Conservation (phyloP, 129 eudicot genomes). For the Escallonia herrerae region DNA sequence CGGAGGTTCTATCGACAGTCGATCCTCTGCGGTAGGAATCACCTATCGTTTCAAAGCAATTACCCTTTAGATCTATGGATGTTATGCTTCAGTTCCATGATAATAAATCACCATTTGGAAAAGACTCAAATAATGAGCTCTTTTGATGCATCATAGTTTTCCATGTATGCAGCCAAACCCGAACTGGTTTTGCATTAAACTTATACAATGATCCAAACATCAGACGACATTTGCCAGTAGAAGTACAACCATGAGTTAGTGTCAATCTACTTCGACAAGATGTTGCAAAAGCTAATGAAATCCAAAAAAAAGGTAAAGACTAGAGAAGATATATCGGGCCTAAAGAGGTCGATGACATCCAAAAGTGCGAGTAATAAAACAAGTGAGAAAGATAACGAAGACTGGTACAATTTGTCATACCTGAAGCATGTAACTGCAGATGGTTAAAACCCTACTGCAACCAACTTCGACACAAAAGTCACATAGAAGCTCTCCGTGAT, state of each 20-base stretch:
- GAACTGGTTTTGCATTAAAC: no score
- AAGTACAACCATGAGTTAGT: no score
- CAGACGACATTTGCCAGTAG: no score
- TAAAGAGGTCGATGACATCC: no score
- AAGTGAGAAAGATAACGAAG: not conserved
- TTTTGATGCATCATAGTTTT: no score
- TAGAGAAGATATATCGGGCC: no score
- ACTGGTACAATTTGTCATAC: not conserved
- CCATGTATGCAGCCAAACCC: no score
- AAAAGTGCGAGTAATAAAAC: not conserved
- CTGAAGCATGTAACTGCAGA: conserved; percentile 24
- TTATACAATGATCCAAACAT: no score
- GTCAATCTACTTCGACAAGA: no score
- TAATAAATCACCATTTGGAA: not conserved
- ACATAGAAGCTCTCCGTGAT: not conserved
- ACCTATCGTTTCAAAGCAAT: not conserved
- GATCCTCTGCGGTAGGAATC: not conserved
- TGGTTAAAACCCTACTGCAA: not conserved
- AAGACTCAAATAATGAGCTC: no score
- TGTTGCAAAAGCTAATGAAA: no score
- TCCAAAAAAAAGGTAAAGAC: no score
- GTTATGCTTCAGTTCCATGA: not conserved
- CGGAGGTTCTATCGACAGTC: not conserved
- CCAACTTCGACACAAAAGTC: not conserved
- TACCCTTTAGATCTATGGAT: not conserved